phyloP scores from a whole-genome alignment of 192 early-diverging fungal genomes.

The Backusella parvicylindrica region DNA sequence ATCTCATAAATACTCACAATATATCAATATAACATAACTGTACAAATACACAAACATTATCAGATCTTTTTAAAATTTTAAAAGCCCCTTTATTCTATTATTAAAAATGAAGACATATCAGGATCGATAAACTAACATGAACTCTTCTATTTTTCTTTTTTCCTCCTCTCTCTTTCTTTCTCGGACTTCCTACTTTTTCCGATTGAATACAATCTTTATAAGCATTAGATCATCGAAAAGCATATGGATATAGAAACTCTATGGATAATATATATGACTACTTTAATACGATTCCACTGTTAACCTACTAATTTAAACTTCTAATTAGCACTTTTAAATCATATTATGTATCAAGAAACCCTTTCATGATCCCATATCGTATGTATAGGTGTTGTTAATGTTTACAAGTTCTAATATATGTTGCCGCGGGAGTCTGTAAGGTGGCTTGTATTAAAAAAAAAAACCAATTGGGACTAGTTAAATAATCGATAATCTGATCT shows the following conservation, averaged over 20 bases:
- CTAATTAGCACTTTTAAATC: neutral
- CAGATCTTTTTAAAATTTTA: neutral
- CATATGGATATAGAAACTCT: neutral
- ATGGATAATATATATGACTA: neutral
- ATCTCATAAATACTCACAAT: neutral
- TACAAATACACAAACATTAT: neutral
- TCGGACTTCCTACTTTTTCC: neutral
- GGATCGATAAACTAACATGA: neutral
- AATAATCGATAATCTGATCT: neutral
- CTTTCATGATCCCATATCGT: no score
- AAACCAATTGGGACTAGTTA: neutral
- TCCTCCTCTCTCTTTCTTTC: neutral
- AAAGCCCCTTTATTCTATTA: neutral
- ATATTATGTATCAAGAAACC: no score
- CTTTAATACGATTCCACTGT: neutral
- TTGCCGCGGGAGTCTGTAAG: neutral
- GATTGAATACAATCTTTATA: neutral
- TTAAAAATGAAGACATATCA: neutral
- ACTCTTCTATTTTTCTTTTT: neutral
- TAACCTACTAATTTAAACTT: neutral
- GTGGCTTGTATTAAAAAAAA: neutral
- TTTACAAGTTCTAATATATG: neutral
- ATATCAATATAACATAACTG: neutral
- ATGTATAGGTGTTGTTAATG: no score
- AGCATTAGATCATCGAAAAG: neutral